Percentiles rank a stretch among this genome's conserved stretches.
phyloP scores from a whole-genome alignment of 2,329 filamentous ascomycete species.

The Chaetomiaceae sp. region DNA sequence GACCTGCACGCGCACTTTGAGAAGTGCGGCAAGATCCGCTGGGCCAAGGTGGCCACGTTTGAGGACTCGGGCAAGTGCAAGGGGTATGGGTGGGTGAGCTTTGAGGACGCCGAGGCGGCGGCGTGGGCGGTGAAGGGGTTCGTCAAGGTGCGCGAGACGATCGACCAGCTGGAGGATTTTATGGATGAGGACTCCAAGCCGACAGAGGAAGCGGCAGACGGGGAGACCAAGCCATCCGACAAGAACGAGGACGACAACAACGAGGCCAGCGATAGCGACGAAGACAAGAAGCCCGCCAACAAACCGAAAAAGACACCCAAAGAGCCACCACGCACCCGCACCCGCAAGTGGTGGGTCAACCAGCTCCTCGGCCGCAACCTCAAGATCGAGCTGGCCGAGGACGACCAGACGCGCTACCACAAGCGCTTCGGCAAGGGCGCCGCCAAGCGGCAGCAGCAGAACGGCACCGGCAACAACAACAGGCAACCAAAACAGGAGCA shows the following conservation, averaged over 20 bases:
- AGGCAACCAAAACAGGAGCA: conserved; percentile 23
- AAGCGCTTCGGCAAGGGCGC: conserved; percentile 83
- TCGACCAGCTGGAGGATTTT: conserved; percentile 61
- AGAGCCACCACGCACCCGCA: conserved; percentile 50
- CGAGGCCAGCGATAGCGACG: conserved; percentile 36
- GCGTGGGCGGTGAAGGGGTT: conserved; percentile 77
- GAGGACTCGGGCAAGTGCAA: conserved; percentile 98
- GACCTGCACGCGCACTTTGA: conserved; percentile 75
- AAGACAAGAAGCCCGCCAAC: conserved; percentile 20
- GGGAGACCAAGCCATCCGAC: conserved; percentile 36
- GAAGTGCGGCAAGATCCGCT: conserved; percentile 77
- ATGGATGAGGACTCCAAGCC: conserved; percentile 51
- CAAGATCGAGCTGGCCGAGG: conserved; percentile 90
- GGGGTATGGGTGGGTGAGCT: conserved; percentile 93
- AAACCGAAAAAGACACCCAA: conserved; percentile 15
- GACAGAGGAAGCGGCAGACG: conserved; percentile 30
- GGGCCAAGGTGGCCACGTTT: conserved; percentile 88
- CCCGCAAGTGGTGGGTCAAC: conserved; percentile 79
- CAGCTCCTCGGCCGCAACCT: conserved; percentile 73
- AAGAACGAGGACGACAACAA: conserved; percentile 34
- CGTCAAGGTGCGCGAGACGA: conserved; percentile 62
- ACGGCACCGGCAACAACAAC: not conserved
- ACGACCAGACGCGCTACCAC: conserved; percentile 82
- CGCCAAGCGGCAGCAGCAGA: conserved; percentile 29
- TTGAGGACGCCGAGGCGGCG: conserved; percentile 72